Evolutionary conservation across 345 rosid genomes (phyloP).

Genomic region (Arabidopsis suecica): DNA sequence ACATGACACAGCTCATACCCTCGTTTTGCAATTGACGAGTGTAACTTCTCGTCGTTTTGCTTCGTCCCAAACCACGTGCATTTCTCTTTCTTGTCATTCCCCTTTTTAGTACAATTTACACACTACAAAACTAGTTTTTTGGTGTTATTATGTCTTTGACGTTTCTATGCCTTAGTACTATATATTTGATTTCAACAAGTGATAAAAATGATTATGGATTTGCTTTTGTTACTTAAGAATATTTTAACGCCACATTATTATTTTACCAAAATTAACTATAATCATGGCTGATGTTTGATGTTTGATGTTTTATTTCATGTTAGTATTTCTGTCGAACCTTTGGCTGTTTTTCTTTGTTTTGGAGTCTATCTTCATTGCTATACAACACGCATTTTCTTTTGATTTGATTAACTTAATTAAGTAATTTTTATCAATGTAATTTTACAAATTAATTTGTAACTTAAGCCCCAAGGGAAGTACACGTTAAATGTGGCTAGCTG

Average conservation of each 20-base stretch:
- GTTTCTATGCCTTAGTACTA: background rate
- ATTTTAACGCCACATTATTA: background rate
- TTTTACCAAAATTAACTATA: background rate
- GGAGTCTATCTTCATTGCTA: too few relatives aligned
- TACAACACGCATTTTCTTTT: too few relatives aligned
- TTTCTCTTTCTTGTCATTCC: slow-evolving; percentile 23
- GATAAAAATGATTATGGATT: background rate
- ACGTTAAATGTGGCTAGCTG: too few relatives aligned
- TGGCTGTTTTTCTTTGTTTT: too few relatives aligned
- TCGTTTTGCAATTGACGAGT: slow-evolving; percentile 31
- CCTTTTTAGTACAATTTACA: background rate
- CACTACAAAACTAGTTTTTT: slow-evolving; percentile 20
- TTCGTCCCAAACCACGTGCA: slow-evolving; percentile 38
- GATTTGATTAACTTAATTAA: too few relatives aligned
- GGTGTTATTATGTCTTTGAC: slow-evolving; percentile 28
- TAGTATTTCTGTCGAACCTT: too few relatives aligned
- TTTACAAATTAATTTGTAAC: too few relatives aligned
- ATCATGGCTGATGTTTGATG: background rate
- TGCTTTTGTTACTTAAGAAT: background rate
- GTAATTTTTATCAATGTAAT: too few relatives aligned
- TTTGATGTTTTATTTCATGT: too few relatives aligned
- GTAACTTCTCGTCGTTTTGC: slow-evolving; percentile 40
- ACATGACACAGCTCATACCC: slow-evolving; percentile 31
- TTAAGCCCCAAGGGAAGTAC: too few relatives aligned
- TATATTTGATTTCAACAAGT: background rate